Evolutionary conservation across 2,329 filamentous ascomycete genomes (phyloP).

Genomic region (Purpureocillium takamizusanense): DNA sequence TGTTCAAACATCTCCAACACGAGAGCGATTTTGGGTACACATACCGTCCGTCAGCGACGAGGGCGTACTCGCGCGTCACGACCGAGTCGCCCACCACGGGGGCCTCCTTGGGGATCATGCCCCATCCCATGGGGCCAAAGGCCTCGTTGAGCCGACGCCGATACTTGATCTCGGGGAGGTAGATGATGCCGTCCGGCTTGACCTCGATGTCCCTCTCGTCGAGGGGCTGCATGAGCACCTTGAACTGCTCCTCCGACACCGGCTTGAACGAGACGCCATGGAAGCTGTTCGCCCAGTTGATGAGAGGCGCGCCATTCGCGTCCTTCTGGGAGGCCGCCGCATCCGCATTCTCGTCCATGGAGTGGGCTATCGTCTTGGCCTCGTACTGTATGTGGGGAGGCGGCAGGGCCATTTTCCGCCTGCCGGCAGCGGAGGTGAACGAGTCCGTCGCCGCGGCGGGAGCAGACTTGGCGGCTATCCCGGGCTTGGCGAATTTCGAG

Average conservation of each 20-base stretch:
- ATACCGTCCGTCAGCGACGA: constrained; percentile 81
- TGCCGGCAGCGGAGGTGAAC: background rate
- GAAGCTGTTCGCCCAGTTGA: constrained; percentile 79
- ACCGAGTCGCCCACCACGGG: constrained; percentile 74
- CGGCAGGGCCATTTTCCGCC: background rate
- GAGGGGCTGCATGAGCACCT: constrained; percentile 60
- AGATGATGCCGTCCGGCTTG: constrained; percentile 94
- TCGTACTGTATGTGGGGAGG: constrained; percentile 7
- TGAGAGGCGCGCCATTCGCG: constrained; percentile 13
- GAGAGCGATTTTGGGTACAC: too few relatives aligned
- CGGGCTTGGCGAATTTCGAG: constrained; percentile 2
- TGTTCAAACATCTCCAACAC: too few relatives aligned
- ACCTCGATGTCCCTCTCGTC: constrained; percentile 77
- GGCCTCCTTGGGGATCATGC: constrained; percentile 79
- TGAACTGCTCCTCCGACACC: constrained; percentile 61
- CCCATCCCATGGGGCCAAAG: constrained; percentile 95
- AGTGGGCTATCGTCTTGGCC: constrained; percentile 9
- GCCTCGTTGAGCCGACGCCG: constrained; percentile 79
- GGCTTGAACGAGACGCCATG: constrained; percentile 64
- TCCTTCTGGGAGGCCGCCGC: background rate
- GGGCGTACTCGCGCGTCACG: constrained; percentile 84
- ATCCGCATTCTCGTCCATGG: constrained; percentile 4
- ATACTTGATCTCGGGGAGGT: constrained; percentile 98
- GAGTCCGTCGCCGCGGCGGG: background rate
- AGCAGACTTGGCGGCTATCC: background rate